These are phyloP conservation scores for Cymbopogon flexuosus DNA, from an alignment of 202 grass and related monocot species.

Conservation along the genomic window DNA sequence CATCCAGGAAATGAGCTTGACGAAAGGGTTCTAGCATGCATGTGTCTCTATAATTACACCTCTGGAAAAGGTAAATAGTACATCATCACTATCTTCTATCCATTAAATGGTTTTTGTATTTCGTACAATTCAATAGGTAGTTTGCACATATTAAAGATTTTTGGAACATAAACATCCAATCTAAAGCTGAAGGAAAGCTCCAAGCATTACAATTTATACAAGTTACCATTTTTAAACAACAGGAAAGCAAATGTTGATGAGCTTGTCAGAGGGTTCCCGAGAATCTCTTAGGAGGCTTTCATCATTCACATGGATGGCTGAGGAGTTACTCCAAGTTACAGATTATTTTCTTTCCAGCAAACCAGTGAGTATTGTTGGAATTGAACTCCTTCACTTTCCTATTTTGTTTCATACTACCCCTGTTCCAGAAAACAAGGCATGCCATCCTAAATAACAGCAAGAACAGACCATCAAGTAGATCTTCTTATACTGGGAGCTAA, in stretches of 20 bases:
- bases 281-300: constrained; percentile 89
- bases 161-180: constrained; percentile 1
- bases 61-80: constrained; percentile 83
- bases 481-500: neutral
- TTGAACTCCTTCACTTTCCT: constrained; percentile 16
- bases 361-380: constrained; percentile 58
- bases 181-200: neutral
- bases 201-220: neutral
- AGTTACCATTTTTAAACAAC: constrained; percentile 26
- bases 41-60: constrained; percentile 88
- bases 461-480: constrained; percentile 1
- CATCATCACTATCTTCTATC: neutral
- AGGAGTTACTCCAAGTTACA: constrained; percentile 90
- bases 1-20: constrained; percentile 80
- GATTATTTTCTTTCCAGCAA: constrained; percentile 82
- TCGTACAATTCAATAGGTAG: neutral
- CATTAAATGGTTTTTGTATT: constrained; percentile 21
- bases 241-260: constrained; percentile 92
- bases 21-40: constrained; percentile 76
- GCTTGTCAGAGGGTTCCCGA: constrained; percentile 72
- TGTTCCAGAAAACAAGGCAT: constrained; percentile 8
- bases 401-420: neutral
- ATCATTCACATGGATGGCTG: constrained; percentile 91
- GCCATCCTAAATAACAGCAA: neutral
- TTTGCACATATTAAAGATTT: constrained; percentile 18